phyloP scores from a whole-genome alignment of 2,329 filamentous ascomycete species.

The Microsporum canis region DNA sequence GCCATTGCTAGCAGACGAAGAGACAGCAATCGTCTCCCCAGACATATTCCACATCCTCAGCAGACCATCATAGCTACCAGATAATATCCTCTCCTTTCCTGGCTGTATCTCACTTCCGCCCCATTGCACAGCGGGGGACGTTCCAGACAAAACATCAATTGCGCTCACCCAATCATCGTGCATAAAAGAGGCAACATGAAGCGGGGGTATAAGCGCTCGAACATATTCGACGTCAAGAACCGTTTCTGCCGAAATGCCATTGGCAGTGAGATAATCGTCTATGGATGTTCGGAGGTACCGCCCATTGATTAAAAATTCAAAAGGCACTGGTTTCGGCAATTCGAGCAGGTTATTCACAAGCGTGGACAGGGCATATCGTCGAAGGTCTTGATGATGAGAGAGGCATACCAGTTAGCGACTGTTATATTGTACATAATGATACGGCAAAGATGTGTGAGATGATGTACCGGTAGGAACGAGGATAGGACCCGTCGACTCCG shows the following conservation, averaged over 20 bases:
- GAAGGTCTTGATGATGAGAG: slow-evolving; percentile 34
- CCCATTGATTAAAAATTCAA: slow-evolving; percentile 94
- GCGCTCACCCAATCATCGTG: slow-evolving; percentile 95
- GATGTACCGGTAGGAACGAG: slow-evolving; percentile 45
- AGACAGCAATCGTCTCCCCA: slow-evolving; percentile 71
- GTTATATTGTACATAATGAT: not conserved
- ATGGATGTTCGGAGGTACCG: slow-evolving; percentile 80
- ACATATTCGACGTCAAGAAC: slow-evolving; percentile 87
- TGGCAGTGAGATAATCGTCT: slow-evolving; percentile 75
- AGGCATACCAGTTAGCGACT: slow-evolving; percentile 13
- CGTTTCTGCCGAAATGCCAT: slow-evolving; percentile 80
- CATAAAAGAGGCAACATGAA: slow-evolving; percentile 83
- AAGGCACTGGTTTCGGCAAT: slow-evolving; percentile 41
- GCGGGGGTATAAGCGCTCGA: slow-evolving; percentile 75
- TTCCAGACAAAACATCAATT: slow-evolving; percentile 66
- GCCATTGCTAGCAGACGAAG: slow-evolving; percentile 52
- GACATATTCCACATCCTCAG: slow-evolving; percentile 83
- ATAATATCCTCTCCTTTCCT: slow-evolving; percentile 65
- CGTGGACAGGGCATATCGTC: slow-evolving; percentile 49
- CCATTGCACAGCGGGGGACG: slow-evolving; percentile 51
- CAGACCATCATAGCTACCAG: slow-evolving; percentile 84
- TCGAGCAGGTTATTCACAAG: slow-evolving; percentile 52
- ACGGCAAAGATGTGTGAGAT: slow-evolving; percentile 11
- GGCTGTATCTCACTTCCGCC: slow-evolving; percentile 35
- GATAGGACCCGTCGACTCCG: slow-evolving; percentile 45